A percentile compares a stretch with the other conserved stretches of the same genome.
phyloP scores from a whole-genome alignment of 129 eudicot species.

The Lactuca sativa region DNA sequence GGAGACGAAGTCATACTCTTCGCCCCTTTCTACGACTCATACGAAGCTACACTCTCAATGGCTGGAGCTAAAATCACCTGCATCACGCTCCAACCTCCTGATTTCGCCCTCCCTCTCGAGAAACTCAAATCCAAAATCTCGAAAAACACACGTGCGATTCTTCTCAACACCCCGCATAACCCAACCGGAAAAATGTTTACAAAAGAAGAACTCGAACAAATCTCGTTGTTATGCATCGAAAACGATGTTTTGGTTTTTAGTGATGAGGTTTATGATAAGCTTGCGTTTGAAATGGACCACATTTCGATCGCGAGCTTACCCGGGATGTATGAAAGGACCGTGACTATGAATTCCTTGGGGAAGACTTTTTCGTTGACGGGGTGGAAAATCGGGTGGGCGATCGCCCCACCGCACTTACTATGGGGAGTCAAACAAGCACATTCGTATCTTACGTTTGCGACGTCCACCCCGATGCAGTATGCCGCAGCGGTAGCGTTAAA shows the following conservation, averaged over 20 bases:
- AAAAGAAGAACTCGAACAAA: constrained; percentile 59
- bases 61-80: constrained; percentile 85
- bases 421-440: constrained; percentile 99
- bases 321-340: constrained; percentile 93
- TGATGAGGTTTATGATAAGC: constrained; percentile 92
- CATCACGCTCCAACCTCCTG: constrained; percentile 77
- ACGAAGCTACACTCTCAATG: constrained; percentile 92
- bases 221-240: constrained; percentile 77
- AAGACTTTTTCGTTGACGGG: constrained; percentile 96
- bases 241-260: constrained; percentile 82
- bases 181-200: constrained; percentile 98
- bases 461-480: constrained; percentile 92
- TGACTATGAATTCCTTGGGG: constrained; percentile 85
- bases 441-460: constrained; percentile 88
- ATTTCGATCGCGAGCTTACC: constrained; percentile 91
- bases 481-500: constrained; percentile 76
- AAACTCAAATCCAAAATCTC: constrained; percentile 69
- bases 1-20: constrained; percentile 91
- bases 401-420: constrained; percentile 79
- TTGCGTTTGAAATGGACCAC: constrained; percentile 91
- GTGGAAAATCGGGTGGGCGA: constrained; percentile 99
- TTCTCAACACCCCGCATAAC: constrained; percentile 90
- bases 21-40: constrained; percentile 95
- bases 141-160: constrained; percentile 86
- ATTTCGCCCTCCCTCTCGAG: constrained; percentile 71